Evolutionary conservation across 139 green algal species (phyloP).

Genomic region (Chlorella vulgaris): DNA sequence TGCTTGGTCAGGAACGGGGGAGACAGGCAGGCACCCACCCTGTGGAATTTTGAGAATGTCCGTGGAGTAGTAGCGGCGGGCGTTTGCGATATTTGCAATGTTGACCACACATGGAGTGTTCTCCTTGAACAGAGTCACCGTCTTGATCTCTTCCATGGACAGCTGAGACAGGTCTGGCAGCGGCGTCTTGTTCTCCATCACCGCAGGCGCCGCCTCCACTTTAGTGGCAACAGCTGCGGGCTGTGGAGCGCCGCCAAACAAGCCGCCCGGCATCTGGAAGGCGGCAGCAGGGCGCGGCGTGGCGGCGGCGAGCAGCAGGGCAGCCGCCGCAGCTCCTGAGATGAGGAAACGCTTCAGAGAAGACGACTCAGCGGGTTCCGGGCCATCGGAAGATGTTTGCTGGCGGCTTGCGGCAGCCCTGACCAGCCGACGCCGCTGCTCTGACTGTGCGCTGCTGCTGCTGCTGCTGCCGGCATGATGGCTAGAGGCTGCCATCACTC

Average conservation of each 20-base stretch:
- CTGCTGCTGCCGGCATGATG: not conserved
- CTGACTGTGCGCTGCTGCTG: not conserved
- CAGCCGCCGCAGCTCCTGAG: not conserved
- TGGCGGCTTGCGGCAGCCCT: not conserved
- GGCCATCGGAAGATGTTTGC: not conserved
- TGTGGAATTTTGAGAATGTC: conserved; percentile 59
- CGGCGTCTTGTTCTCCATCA: conserved; percentile 41
- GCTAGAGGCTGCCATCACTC: not conserved
- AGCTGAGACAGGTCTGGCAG: conserved; percentile 39
- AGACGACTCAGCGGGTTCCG: not conserved
- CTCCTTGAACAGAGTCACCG: conserved; percentile 56
- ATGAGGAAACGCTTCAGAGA: not conserved
- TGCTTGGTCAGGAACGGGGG: no score
- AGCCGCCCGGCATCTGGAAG: not conserved
- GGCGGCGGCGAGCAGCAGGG: not conserved
- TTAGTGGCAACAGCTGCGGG: not conserved
- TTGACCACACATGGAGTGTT: conserved; percentile 72
- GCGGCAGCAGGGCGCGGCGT: conserved; percentile 2
- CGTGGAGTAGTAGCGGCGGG: conserved; percentile 34
- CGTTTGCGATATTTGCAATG: conserved; percentile 59
- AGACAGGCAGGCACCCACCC: not conserved
- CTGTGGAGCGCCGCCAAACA: not conserved
- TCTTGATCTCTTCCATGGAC: conserved; percentile 49
- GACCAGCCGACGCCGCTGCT: not conserved
- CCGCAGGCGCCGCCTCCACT: conserved; percentile 3